Base-by-base conservation (phyloP, 129 eudicot species). In the Smallanthus sonchifolius region DNA sequence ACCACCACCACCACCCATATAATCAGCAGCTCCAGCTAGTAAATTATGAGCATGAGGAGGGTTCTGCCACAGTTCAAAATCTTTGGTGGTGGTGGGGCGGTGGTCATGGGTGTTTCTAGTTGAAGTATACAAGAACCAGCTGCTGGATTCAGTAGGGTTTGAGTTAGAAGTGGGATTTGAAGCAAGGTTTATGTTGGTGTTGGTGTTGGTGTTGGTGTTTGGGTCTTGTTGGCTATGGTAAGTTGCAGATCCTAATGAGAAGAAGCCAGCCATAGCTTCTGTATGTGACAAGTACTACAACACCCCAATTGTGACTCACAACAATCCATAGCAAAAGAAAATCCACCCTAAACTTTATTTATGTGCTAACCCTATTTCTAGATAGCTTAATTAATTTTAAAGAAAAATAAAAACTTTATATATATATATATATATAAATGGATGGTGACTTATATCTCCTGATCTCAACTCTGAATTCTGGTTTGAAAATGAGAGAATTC, bases 241-340 rank as follows among this genome's bases (percentile, higher is more conserved):
- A 15, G 76, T 37, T 65, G 68, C 75, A 73, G 79, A 83, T 65
- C 84, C 91, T 87, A 90, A 88, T 56, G 93, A 87, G 83, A 90
- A 90, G 83, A 87, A 85, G 73, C 80, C 95, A 69, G 97, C 89
- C 97, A 91, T 91, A 66, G 83, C 69, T 76, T 47, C 73, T 81
- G 76, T 43, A 39, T 42, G 76, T 69, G 67, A 79, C 77, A 61
- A 78, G 60, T 70, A 60, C 65, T 56, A 60, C 72, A 38, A 78
- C 77, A 78, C 79, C 69, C 74, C 76, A 77, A 80, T 84, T 75
- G 83, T 78, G 86, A 83, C 79, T 75, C 84, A 77, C 32, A 70
- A 79, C 62, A 63, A 80, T 83, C 92, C 96, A 86, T 86, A 86
- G 86, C 89, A 69, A 51, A 75, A 64, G 15, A 24, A 44, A 74